phyloP scores from a whole-genome alignment of 257 asterid species.

The Plantago elongata region DNA sequence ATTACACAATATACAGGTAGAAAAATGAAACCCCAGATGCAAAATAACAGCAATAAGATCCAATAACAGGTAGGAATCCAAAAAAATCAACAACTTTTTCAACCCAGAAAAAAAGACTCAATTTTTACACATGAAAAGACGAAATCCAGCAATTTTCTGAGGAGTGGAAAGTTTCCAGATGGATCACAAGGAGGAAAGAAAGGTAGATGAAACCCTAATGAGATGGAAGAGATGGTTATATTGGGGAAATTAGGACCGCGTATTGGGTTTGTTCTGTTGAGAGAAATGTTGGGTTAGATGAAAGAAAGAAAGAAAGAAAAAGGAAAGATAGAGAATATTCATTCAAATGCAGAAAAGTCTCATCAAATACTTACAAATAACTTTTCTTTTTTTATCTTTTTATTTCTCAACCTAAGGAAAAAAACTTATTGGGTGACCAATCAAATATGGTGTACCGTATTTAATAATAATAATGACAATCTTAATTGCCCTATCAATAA shows the following conservation, averaged over 20 bases:
- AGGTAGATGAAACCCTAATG: slow-evolving; percentile 45
- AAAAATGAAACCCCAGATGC: slow-evolving; percentile 8
- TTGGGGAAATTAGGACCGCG: slow-evolving; percentile 71
- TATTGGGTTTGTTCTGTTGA: slow-evolving; percentile 18
- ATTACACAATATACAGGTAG: too few species aligned
- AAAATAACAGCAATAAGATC: slow-evolving; percentile 15
- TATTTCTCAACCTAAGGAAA: too few species aligned
- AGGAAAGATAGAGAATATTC: slow-evolving; percentile 22
- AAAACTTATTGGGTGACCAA: background rate
- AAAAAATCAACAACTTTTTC: background rate
- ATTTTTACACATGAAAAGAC: slow-evolving; percentile 8
- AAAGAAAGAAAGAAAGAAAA: background rate
- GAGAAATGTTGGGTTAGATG: background rate
- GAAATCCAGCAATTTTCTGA: background rate
- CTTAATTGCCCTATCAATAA: background rate
- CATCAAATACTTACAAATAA: slow-evolving; percentile 15
- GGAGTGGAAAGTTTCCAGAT: background rate
- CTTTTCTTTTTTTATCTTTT: background rate
- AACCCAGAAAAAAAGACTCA: slow-evolving; percentile 9
- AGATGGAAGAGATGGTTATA: slow-evolving; percentile 41
- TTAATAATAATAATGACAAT: background rate
- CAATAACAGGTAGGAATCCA: slow-evolving; percentile 6
- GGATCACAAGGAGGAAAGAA: slow-evolving; percentile 15
- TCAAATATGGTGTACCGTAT: slow-evolving; percentile 8
- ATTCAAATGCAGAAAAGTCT: slow-evolving; percentile 18